Percentiles rank a stretch among this genome's conserved stretches.
phyloP scores from a whole-genome alignment of 495 filamentous ascomycete species.

The Penicillium robsamsonii region DNA sequence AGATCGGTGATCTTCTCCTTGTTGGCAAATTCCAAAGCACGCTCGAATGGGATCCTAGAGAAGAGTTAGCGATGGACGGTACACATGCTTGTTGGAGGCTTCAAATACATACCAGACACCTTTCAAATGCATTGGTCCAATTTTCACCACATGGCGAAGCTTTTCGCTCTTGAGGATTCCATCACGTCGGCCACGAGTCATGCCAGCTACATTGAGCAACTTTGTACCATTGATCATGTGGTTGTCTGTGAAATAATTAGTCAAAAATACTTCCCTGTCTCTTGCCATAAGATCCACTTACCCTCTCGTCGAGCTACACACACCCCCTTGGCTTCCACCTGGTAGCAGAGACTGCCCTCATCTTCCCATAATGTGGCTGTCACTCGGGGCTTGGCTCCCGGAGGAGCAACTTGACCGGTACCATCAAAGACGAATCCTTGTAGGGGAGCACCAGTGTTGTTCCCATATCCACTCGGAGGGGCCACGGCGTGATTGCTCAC shows the following conservation, averaged over 20 bases:
- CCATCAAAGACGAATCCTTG: slow-evolving; percentile 68
- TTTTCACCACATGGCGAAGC: slow-evolving; percentile 94
- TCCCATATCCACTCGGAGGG: slow-evolving; percentile 41
- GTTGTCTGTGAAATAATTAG: slow-evolving; percentile 64
- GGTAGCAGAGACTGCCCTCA: slow-evolving; percentile 95
- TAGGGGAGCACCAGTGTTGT: slow-evolving; percentile 49
- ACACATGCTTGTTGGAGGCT: neutral
- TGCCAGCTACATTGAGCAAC: slow-evolving; percentile 92
- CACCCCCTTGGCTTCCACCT: slow-evolving; percentile 94
- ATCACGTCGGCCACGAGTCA: slow-evolving; percentile 94
- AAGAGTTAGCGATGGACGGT: neutral
- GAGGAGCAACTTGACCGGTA: slow-evolving; percentile 88
- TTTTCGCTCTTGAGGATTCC: slow-evolving; percentile 99
- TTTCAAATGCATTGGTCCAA: slow-evolving; percentile 98
- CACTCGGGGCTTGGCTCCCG: slow-evolving; percentile 97
- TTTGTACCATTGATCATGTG: slow-evolving; percentile 99
- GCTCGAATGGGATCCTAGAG: slow-evolving; percentile 91
- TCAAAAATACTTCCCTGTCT: neutral
- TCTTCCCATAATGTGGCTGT: slow-evolving; percentile 98
- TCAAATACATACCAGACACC: slow-evolving; percentile 80
- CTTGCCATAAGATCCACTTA: slow-evolving; percentile 38
- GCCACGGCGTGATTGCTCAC: slow-evolving; percentile 50
- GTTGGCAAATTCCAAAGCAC: slow-evolving; percentile 95
- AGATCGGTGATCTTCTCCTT: slow-evolving; percentile 98
- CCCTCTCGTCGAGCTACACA: slow-evolving; percentile 95